Evolutionary conservation across 2,329 filamentous ascomycete species (phyloP), one percentile per base, ranked within the genome.

Genomic region (Nemania abortiva): DNA sequence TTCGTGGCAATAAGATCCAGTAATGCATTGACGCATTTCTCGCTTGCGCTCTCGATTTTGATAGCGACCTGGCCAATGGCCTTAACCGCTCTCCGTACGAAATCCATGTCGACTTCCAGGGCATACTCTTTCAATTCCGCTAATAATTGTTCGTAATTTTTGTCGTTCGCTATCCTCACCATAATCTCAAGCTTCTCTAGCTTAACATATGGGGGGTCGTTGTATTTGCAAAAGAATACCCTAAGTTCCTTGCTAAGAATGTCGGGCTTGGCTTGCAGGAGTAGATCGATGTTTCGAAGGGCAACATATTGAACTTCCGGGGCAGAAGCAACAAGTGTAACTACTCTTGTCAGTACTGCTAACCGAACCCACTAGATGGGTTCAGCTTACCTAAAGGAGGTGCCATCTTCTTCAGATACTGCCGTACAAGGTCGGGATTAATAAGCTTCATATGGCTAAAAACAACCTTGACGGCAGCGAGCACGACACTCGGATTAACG

Each of bases 181-280:
- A 99, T 98, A 72, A 98, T 98, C 79, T 99, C 96, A 58, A 99
- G 88, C 79, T 99, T 99, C 79, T 97, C 92, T 69, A 99, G 90
- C 82, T 99, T 99, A 76, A 99, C 91, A 79, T 99, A 99, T 24
- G 94, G 94, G 1, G 96, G 95, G 75, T 99, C 96, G 79, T 98
- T 98, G 84, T 99, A 99, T 83, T 99, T 99, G 91, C 96, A 99
- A 84, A 99, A 99, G 84, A 99, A 99, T 9, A 99, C 96, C 53
- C 96, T 90, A 77, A 99, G 90, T 81, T 99, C 96, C 81, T 98
- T 98, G 86, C 93, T 97, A 10, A 99, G 87, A 65, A 99, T 98
- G 74, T 97, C 95, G 11, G 96, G 94, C 81, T 98, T 95, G 75
- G 97, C 96, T 81, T 99, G 96, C 29, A 99, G 87, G 6, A 99